Evolutionary conservation across 1,284 basidiomycete species (phyloP).

Genomic region (Leccinum ambiguum): DNA sequence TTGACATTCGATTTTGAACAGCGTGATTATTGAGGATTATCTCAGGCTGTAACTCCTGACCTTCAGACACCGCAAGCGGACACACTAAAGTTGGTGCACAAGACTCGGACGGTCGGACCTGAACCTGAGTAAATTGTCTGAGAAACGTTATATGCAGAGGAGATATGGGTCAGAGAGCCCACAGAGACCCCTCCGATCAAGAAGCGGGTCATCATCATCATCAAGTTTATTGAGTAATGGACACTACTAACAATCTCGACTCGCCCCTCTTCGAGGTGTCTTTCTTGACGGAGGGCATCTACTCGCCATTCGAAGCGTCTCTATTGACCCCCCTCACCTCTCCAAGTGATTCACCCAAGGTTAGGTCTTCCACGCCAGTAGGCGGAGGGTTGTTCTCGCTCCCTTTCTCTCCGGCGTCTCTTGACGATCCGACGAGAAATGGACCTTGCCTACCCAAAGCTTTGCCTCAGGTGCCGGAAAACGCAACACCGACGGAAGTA

Average conservation of each 20-base stretch:
- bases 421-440: conserved; percentile 21
- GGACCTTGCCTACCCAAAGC: conserved; percentile 19
- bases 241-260: neutral
- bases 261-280: conserved; percentile 11
- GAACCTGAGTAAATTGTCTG: neutral
- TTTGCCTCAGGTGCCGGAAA: conserved; percentile 23
- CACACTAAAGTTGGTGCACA: neutral
- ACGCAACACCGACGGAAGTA: conserved; percentile 19
- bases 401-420: conserved; percentile 20
- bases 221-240: conserved; percentile 7
- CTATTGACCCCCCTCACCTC: conserved; percentile 17
- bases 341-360: conserved; percentile 6
- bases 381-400: conserved; percentile 10
- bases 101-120: neutral
- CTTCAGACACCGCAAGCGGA: neutral
- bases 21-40: neutral
- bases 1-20: neutral
- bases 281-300: neutral
- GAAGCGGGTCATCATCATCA: neutral
- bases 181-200: neutral
- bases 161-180: neutral
- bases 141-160: neutral
- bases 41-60: neutral
- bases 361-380: neutral
- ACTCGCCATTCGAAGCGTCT: conserved; percentile 10